These are phyloP conservation scores for Apostasia ramifera DNA, from an alignment of 106 monocot species.

Conservation along the genomic window DNA sequence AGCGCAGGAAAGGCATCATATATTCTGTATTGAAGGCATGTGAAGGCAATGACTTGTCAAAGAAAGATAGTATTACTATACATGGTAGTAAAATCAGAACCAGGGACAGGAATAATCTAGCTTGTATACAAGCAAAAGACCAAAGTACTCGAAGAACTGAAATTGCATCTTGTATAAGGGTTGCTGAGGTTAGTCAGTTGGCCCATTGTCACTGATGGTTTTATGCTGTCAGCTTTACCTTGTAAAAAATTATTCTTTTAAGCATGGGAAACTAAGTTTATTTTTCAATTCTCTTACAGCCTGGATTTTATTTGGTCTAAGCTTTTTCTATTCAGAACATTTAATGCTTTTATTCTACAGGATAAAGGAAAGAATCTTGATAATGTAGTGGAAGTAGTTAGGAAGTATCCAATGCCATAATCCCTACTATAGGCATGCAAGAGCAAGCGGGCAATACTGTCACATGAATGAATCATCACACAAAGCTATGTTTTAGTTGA, in stretches of 20 bases:
- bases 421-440: too few species aligned
- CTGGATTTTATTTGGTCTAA: too few species aligned
- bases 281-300: not conserved
- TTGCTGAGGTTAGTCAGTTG: slow-evolving; percentile 68
- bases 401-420: too few species aligned
- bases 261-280: not conserved
- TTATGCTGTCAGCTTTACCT: not conserved
- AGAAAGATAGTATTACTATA: slow-evolving; percentile 38
- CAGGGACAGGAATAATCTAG: slow-evolving; percentile 43
- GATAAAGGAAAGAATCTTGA: too few species aligned
- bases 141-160: slow-evolving; percentile 57
- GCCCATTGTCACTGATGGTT: not conserved
- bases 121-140: slow-evolving; percentile 81
- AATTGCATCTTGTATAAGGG: slow-evolving; percentile 83
- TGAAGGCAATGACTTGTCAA: slow-evolving; percentile 22
- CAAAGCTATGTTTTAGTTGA: too few species aligned
- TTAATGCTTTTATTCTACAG: too few species aligned
- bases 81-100: slow-evolving; percentile 75
- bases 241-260: not conserved
- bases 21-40: slow-evolving; percentile 63
- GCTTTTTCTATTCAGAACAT: too few species aligned
- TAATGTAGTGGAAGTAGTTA: too few species aligned
- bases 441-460: too few species aligned
- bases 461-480: too few species aligned
- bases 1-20: slow-evolving; percentile 16